phyloP scores from a whole-genome alignment of 768 basidiomycete species.

The Termitomyces sp. region DNA sequence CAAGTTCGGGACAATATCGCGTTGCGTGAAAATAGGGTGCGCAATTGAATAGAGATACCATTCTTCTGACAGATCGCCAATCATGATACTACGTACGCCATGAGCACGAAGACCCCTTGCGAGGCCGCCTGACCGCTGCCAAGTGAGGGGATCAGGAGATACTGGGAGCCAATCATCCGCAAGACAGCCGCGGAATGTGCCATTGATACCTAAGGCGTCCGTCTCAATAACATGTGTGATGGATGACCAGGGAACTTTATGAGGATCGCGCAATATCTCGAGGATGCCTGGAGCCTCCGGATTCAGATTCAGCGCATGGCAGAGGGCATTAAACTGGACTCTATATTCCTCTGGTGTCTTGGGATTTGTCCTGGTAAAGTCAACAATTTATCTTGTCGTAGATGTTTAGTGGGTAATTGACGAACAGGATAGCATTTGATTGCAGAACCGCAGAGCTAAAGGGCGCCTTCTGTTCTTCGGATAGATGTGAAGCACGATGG shows the following conservation, averaged over 20 bases:
- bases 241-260: slow-evolving; percentile 36
- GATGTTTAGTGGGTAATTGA: neutral
- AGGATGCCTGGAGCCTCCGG: slow-evolving; percentile 45
- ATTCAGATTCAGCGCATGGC: slow-evolving; percentile 48
- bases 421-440: slow-evolving; percentile 71
- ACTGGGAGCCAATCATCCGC: slow-evolving; percentile 53
- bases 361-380: slow-evolving; percentile 38
- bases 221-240: slow-evolving; percentile 58
- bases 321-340: slow-evolving; percentile 61
- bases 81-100: slow-evolving; percentile 54
- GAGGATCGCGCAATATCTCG: slow-evolving; percentile 42
- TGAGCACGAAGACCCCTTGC: slow-evolving; percentile 46
- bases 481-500: slow-evolving; percentile 61
- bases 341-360: slow-evolving; percentile 54
- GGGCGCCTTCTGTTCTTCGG: slow-evolving; percentile 49
- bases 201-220: slow-evolving; percentile 45
- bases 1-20: slow-evolving; percentile 53
- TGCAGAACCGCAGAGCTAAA: slow-evolving; percentile 63
- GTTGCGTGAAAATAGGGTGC: slow-evolving; percentile 43
- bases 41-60: slow-evolving; percentile 77
- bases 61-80: slow-evolving; percentile 71
- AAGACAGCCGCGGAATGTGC: slow-evolving; percentile 66
- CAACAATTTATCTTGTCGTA: neutral
- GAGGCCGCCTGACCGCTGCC: slow-evolving; percentile 59
- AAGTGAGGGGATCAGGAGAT: slow-evolving; percentile 54